Percentiles rank a stretch among this genome's conserved stretches.
Conservation (phyloP, 164 flowering plant genomes). For the Cinnamomum chago region DNA sequence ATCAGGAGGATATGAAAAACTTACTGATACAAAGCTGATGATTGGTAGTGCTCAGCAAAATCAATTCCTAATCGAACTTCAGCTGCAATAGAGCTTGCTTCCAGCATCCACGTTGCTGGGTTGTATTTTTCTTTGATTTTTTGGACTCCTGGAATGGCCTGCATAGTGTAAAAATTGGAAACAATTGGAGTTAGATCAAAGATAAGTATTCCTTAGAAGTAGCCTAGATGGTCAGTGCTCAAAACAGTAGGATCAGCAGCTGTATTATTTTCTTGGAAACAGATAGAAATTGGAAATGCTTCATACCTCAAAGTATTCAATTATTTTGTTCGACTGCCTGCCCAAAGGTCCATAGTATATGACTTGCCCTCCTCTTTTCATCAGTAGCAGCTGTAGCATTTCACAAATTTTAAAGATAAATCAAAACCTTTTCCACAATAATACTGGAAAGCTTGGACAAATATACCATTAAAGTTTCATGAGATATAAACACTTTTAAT, state of each 20-base stretch:
- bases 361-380: conserved; percentile 97
- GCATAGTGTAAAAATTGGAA: conserved; percentile 2
- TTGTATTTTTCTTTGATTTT: conserved; percentile 78
- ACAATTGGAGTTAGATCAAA: not conserved
- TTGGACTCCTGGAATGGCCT: conserved; percentile 78
- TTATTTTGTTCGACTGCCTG: conserved; percentile 60
- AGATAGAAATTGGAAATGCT: not conserved
- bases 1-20: conserved; percentile 19
- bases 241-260: not conserved
- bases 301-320: conserved; percentile 81
- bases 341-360: conserved; percentile 89
- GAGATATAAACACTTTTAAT: not conserved
- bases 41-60: conserved; percentile 72
- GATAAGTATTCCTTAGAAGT: too few species aligned
- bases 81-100: conserved; percentile 77
- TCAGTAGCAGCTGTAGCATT: conserved; percentile 49
- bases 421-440: not conserved
- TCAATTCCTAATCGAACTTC: conserved; percentile 72
- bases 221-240: too few species aligned
- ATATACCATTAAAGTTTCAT: not conserved
- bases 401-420: not conserved
- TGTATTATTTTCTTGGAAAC: not conserved
- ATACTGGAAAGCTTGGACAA: not conserved
- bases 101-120: conserved; percentile 98
- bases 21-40: conserved; percentile 72